phyloP scores from a whole-genome alignment of 2,329 filamentous ascomycete species.

The Xylogone sp. region DNA sequence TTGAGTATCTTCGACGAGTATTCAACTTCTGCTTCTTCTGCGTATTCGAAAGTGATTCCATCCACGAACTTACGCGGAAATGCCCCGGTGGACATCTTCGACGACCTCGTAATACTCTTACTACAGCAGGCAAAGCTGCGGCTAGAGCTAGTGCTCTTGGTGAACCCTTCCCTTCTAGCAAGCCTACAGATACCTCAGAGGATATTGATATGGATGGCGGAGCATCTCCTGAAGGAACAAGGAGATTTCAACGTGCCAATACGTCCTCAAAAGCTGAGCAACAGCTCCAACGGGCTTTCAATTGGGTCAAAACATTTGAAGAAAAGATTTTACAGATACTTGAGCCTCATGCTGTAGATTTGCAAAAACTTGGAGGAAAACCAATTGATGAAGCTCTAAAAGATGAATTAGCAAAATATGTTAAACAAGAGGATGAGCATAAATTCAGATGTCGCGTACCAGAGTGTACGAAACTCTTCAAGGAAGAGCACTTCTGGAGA shows the following conservation, averaged over 20 bases:
- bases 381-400: constrained; percentile 80
- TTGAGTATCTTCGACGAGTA: constrained; percentile 93
- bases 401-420: constrained; percentile 80
- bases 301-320: constrained; percentile 98
- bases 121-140: constrained; percentile 76
- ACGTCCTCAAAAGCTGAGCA: constrained; percentile 76
- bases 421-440: constrained; percentile 96
- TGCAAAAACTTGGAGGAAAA: constrained; percentile 88
- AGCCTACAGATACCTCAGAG: constrained; percentile 51
- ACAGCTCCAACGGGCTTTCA: constrained; percentile 90
- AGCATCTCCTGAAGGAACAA: constrained; percentile 64
- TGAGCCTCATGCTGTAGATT: constrained; percentile 81
- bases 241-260: constrained; percentile 60
- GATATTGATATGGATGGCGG: constrained; percentile 56
- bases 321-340: constrained; percentile 93
- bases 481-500: constrained; percentile 93
- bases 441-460: constrained; percentile 97
- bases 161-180: constrained; percentile 80
- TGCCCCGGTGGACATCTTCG: constrained; percentile 97
- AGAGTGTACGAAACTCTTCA: constrained; percentile 95
- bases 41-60: constrained; percentile 95
- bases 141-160: constrained; percentile 81
- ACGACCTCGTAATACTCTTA: constrained; percentile 81
- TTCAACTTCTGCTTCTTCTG: constrained; percentile 99
- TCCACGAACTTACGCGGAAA: constrained; percentile 92